Evolutionary conservation across 2,329 filamentous ascomycete genomes (phyloP).

Genomic region (Cytospora chrysosperma): DNA sequence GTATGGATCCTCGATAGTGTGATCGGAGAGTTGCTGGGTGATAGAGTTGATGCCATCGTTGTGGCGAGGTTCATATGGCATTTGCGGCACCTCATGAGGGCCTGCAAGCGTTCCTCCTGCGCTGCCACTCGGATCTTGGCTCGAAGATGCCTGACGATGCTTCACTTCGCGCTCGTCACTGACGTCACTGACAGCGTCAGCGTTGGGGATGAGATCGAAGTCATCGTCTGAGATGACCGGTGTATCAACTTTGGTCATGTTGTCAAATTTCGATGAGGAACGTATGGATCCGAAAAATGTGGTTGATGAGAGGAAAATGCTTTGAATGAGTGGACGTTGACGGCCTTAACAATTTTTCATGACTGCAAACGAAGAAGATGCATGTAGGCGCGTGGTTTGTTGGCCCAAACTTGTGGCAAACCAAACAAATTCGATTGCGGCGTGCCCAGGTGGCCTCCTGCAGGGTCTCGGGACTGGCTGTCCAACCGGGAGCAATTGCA

Average conservation of each 20-base stretch:
- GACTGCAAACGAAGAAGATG: too few relatives aligned
- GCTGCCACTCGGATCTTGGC: too few relatives aligned
- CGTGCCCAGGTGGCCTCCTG: too few relatives aligned
- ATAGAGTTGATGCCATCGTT: not conserved
- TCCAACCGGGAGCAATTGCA: too few relatives aligned
- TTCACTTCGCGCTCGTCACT: not conserved
- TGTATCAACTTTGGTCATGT: slow-evolving; percentile 1
- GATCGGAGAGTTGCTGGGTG: not conserved
- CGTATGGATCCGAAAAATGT: too few relatives aligned
- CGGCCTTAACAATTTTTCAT: too few relatives aligned
- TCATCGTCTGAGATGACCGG: slow-evolving; percentile 13
- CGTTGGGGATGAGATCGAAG: slow-evolving; percentile 13
- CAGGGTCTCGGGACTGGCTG: too few relatives aligned
- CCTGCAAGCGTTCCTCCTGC: slow-evolving; percentile 10
- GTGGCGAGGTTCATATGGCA: not conserved
- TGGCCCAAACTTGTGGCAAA: too few relatives aligned
- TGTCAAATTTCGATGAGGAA: not conserved
- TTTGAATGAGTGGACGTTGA: too few relatives aligned
- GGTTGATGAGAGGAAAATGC: too few relatives aligned
- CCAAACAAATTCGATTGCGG: too few relatives aligned
- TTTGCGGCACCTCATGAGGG: slow-evolving; percentile 13
- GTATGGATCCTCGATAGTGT: not conserved
- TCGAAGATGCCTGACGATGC: not conserved
- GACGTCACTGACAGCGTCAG: slow-evolving; percentile 14
- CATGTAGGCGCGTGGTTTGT: too few relatives aligned